Conservation (phyloP, 225 moss, liverwort and hornwort genomes). For the Marchantia paleacea region DNA sequence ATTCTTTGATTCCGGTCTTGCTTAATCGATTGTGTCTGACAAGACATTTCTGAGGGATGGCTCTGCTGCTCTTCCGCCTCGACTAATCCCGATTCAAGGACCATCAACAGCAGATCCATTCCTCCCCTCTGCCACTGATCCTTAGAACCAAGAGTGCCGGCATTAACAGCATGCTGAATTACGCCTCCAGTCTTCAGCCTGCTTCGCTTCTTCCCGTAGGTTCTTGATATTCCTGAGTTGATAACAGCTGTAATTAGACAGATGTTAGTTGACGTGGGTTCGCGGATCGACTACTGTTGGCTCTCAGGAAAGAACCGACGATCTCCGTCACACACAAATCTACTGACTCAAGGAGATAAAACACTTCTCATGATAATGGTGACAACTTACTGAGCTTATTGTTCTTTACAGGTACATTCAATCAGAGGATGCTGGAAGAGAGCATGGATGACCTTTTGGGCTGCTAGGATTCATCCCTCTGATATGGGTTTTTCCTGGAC, state of each 20-base stretch:
- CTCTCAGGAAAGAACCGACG: no score
- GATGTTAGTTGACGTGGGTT: not conserved
- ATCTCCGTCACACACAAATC: not conserved
- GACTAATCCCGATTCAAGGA: constrained; percentile 16
- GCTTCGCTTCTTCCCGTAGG: constrained; percentile 25
- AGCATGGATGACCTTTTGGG: constrained; percentile 27
- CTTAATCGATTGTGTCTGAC: not conserved
- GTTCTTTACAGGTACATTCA: not conserved
- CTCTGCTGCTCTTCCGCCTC: constrained; percentile 12
- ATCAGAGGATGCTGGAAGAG: not conserved
- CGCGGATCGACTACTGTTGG: no score
- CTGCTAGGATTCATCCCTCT: constrained; percentile 32
- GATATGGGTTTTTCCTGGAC: constrained; percentile 41
- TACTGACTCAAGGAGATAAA: not conserved
- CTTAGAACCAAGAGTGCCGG: not conserved
- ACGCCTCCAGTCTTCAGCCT: not conserved
- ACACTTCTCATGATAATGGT: not conserved
- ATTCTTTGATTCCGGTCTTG: no score
- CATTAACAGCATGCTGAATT: not conserved
- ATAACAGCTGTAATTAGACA: not conserved
- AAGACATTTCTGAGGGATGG: not conserved
- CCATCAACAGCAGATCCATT: constrained; percentile 39
- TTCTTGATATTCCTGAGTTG: not conserved
- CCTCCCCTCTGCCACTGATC: constrained; percentile 7
- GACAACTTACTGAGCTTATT: not conserved